These are phyloP conservation scores for Cyberlindnera lachancei DNA, from an alignment of 805 yeast genomes.

Conservation along the genomic window DNA sequence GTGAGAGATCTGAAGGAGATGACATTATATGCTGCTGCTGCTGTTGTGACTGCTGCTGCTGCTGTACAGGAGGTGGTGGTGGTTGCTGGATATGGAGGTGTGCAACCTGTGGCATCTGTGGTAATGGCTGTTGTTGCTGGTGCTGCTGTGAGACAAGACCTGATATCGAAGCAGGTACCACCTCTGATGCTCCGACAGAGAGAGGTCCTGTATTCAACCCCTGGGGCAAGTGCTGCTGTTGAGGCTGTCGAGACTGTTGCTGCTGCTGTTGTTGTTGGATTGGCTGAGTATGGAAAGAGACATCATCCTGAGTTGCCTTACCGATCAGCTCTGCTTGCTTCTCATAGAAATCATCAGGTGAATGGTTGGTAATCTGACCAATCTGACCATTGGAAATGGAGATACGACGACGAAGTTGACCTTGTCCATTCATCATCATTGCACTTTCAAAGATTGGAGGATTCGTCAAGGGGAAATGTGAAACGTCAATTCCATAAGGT, in stretches of 20 bases:
- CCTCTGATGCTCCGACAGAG: neutral
- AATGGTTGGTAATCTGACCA: slow-evolving; percentile 53
- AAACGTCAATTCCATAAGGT: slow-evolving; percentile 36
- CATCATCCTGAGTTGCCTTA: neutral
- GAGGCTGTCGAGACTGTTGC: neutral
- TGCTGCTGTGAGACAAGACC: neutral
- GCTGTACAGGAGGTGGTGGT: neutral
- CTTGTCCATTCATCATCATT: slow-evolving; percentile 29
- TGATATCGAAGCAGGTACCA: neutral
- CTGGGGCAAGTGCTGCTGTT: too few relatives aligned
- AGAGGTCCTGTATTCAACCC: neutral
- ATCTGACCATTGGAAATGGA: slow-evolving; percentile 83
- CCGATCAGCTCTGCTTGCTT: neutral
- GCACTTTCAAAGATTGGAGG: slow-evolving; percentile 41
- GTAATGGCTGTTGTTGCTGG: slow-evolving; percentile 8
- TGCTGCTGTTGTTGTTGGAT: slow-evolving; percentile 1
- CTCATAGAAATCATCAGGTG: slow-evolving; percentile 23
- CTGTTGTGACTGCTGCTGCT: slow-evolving; percentile 4
- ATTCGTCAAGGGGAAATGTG: slow-evolving; percentile 37
- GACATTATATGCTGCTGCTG: slow-evolving; percentile 1
- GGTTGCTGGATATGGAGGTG: neutral
- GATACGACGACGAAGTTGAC: slow-evolving; percentile 47
- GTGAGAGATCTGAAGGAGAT: neutral
- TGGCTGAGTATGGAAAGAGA: neutral
- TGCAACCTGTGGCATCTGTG: slow-evolving; percentile 1